Conservation (phyloP, 1,139 yeast genomes). For the Sugiyamaella paludigena region DNA sequence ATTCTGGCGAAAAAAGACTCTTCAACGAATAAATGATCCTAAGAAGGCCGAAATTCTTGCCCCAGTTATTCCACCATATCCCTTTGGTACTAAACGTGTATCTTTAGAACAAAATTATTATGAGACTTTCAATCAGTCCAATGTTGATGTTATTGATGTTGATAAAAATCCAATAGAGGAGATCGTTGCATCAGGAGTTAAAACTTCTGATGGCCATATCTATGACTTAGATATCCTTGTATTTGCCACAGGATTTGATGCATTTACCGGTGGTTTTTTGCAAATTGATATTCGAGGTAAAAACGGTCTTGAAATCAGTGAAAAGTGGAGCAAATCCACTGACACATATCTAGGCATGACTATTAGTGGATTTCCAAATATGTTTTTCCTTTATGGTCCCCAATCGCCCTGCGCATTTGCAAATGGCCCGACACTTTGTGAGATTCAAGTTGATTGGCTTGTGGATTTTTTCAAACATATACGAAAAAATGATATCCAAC, state of each 20-base stretch:
- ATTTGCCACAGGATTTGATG: conserved; percentile 37
- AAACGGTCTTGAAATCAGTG: conserved; percentile 24
- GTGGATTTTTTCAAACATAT: too few species aligned
- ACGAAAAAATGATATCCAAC: too few species aligned
- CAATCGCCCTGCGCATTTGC: conserved; percentile 36
- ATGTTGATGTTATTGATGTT: conserved; percentile 33
- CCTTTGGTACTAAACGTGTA: conserved; percentile 36
- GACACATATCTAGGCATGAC: conserved; percentile 31
- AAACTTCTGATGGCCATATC: conserved; percentile 23
- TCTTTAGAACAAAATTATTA: conserved; percentile 29
- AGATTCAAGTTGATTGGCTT: too few species aligned
- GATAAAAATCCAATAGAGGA: conserved; percentile 29
- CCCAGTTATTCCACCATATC: conserved; percentile 30
- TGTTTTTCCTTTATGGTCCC: conserved; percentile 36
- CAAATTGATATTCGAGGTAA: conserved; percentile 29
- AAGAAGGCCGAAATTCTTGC: conserved; percentile 29
- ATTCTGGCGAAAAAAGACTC: conserved; percentile 32
- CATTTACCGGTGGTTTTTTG: conserved; percentile 34
- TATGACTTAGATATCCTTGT: conserved; percentile 31
- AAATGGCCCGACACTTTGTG: conserved; percentile 17
- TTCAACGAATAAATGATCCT: conserved; percentile 30
- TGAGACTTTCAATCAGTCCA: conserved; percentile 34
- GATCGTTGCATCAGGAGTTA: conserved; percentile 30
- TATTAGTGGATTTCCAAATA: conserved; percentile 31
- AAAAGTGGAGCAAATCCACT: conserved; percentile 31